Conservation (phyloP, 2,329 filamentous ascomycete genomes). For the Colletotrichum horii region DNA sequence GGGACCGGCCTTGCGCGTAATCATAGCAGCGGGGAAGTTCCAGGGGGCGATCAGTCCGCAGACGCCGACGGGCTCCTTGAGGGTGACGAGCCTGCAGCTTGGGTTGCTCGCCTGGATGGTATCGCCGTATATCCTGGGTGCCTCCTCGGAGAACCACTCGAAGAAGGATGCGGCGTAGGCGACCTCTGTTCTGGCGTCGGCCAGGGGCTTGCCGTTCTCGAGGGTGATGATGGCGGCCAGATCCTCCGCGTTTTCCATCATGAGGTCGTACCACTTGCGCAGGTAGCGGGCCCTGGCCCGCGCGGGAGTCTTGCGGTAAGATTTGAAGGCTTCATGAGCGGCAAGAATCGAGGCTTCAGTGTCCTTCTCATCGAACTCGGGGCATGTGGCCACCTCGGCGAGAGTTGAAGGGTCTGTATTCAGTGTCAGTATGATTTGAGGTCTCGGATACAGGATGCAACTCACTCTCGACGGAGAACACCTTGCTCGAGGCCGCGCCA, state of each 20-base stretch:
- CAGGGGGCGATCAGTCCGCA: constrained; percentile 78
- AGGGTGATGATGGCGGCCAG: constrained; percentile 71
- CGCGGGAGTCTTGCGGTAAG: constrained; percentile 65
- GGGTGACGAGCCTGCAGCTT: constrained; percentile 62
- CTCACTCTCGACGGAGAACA: constrained; percentile 71
- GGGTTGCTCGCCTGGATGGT: constrained; percentile 65
- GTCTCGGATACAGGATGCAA: background rate
- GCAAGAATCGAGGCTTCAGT: constrained; percentile 73
- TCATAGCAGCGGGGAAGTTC: constrained; percentile 64
- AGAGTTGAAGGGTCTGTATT: constrained; percentile 73
- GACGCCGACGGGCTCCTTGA: constrained; percentile 79
- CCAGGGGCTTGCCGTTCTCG: constrained; percentile 74
- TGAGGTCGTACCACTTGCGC: constrained; percentile 70
- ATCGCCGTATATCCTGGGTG: constrained; percentile 62
- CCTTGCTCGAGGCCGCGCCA: constrained; percentile 71
- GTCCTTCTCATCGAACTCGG: constrained; percentile 74
- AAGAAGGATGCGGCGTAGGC: constrained; percentile 65
- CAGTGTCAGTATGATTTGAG: background rate
- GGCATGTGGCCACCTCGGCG: constrained; percentile 71
- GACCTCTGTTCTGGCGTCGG: constrained; percentile 64
- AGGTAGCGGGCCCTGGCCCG: constrained; percentile 65
- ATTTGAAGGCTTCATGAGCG: constrained; percentile 66
- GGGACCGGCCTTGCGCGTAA: constrained; percentile 76
- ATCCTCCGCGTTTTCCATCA: constrained; percentile 70
- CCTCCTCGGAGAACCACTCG: constrained; percentile 70